phyloP scores from a whole-genome alignment of 108 stramenopile species.

The Skeletonema menzelii region DNA sequence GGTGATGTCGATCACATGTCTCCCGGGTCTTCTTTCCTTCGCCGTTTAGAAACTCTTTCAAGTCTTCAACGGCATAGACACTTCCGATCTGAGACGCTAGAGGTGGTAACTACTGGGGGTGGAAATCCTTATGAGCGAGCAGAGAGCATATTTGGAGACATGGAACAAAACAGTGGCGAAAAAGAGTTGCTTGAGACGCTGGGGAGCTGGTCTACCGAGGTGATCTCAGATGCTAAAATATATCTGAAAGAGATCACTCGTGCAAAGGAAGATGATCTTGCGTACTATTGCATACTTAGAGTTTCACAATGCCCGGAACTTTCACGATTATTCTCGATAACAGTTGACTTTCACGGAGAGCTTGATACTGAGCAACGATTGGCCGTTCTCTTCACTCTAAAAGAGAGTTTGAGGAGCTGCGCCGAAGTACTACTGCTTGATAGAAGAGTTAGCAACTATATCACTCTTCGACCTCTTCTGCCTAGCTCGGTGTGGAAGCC shows the following conservation, averaged over 20 bases:
- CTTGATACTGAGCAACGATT: conserved; percentile 51
- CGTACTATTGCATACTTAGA: conserved; percentile 66
- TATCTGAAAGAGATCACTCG: conserved; percentile 52
- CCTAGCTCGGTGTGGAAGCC: conserved; percentile 16
- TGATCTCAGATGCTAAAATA: conserved; percentile 42
- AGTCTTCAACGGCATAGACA: conserved; percentile 60
- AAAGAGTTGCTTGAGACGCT: conserved; percentile 55
- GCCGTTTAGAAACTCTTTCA: conserved; percentile 51
- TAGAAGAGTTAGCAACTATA: conserved; percentile 55
- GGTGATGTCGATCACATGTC: conserved; percentile 51
- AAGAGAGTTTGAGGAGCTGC: conserved; percentile 21
- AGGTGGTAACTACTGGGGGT: conserved; percentile 58
- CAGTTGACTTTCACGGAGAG: conserved; percentile 65
- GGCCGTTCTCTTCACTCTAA: conserved; percentile 39
- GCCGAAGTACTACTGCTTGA: conserved; percentile 56
- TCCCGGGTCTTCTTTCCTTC: conserved; percentile 52
- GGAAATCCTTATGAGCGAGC: conserved; percentile 39
- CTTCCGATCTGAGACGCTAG: conserved; percentile 70
- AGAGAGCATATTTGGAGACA: conserved; percentile 55
- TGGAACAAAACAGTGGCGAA: conserved; percentile 58
- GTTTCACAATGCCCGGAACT: conserved; percentile 36
- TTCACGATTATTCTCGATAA: conserved; percentile 47
- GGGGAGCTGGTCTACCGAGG: conserved; percentile 62
- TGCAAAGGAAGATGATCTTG: conserved; percentile 34
- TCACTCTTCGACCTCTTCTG: conserved; percentile 36